A percentile compares a stretch with the other conserved stretches of the same genome.
Evolutionary conservation across 2,329 filamentous ascomycete genomes (phyloP).

Genomic region (Colletotrichum simmondsii): DNA sequence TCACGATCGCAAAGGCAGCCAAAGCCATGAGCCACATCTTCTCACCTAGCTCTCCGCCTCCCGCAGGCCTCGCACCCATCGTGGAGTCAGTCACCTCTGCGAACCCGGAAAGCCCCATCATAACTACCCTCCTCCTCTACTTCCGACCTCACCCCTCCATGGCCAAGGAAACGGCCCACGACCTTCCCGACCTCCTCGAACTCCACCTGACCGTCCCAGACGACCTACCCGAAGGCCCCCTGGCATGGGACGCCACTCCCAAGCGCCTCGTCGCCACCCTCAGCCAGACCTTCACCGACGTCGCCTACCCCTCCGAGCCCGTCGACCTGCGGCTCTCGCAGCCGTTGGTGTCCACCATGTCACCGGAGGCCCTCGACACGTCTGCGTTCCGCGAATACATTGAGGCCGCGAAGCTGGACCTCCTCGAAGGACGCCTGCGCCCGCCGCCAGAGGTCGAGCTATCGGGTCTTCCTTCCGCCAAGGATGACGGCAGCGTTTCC

Average conservation of each 20-base stretch:
- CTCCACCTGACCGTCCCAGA: constrained; percentile 32
- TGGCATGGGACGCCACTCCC: constrained; percentile 33
- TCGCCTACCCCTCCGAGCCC: constrained; percentile 56
- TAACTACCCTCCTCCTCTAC: constrained; percentile 54
- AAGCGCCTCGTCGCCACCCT: constrained; percentile 51
- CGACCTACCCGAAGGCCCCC: constrained; percentile 25
- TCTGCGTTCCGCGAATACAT: constrained; percentile 56
- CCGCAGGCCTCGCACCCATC: constrained; percentile 52
- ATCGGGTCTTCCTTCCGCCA: not conserved
- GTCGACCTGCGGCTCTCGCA: constrained; percentile 62
- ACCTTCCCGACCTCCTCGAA: constrained; percentile 28
- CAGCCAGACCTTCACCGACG: constrained; percentile 50
- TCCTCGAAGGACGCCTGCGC: constrained; percentile 52
- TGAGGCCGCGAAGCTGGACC: constrained; percentile 54
- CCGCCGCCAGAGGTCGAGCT: constrained; percentile 48
- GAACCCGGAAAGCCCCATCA: constrained; percentile 2
- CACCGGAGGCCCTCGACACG: constrained; percentile 33
- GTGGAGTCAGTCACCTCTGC: constrained; percentile 37
- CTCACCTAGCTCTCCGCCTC: constrained; percentile 58
- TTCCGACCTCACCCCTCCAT: constrained; percentile 43
- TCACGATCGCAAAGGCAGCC: not conserved
- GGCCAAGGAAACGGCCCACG: not conserved
- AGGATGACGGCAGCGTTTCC: not conserved
- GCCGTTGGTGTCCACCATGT: constrained; percentile 42
- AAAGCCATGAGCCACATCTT: constrained; percentile 49